Conservation (phyloP, 768 basidiomycete species). For the Floccularia luteovirens region DNA sequence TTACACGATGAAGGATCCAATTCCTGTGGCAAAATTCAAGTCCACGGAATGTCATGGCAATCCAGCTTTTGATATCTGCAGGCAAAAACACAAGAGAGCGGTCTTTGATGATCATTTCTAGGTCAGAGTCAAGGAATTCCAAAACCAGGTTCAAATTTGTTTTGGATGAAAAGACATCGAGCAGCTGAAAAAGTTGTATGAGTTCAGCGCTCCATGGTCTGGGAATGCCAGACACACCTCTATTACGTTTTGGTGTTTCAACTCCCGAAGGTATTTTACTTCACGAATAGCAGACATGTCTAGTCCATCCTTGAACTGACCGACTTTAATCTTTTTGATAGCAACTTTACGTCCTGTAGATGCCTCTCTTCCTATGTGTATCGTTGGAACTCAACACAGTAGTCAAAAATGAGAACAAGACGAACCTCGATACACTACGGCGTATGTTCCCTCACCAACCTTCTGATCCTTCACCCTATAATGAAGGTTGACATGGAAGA, state of each 20-base stretch:
- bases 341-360: slow-evolving; percentile 80
- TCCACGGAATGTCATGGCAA: slow-evolving; percentile 96
- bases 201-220: neutral
- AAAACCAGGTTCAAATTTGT: slow-evolving; percentile 96
- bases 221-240: slow-evolving; percentile 42
- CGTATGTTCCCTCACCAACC: slow-evolving; percentile 90
- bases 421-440: slow-evolving; percentile 89
- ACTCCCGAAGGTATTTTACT: slow-evolving; percentile 92
- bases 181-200: slow-evolving; percentile 49
- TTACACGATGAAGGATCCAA: slow-evolving; percentile 86
- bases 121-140: slow-evolving; percentile 92
- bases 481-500: slow-evolving; percentile 1
- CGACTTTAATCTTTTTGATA: slow-evolving; percentile 97
- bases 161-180: slow-evolving; percentile 96
- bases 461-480: slow-evolving; percentile 74
- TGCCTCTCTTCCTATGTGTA: slow-evolving; percentile 60
- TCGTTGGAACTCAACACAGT: slow-evolving; percentile 4
- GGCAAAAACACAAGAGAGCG: slow-evolving; percentile 86
- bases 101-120: slow-evolving; percentile 97
- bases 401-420: slow-evolving; percentile 2
- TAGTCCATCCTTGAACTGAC: slow-evolving; percentile 94
- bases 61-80: slow-evolving; percentile 97
- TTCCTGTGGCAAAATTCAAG: slow-evolving; percentile 98
- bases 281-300: slow-evolving; percentile 99
- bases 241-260: slow-evolving; percentile 93